These are phyloP conservation scores for Hortaea werneckii DNA, from an alignment of 2,329 filamentous ascomycete genomes.

Conservation along the genomic window DNA sequence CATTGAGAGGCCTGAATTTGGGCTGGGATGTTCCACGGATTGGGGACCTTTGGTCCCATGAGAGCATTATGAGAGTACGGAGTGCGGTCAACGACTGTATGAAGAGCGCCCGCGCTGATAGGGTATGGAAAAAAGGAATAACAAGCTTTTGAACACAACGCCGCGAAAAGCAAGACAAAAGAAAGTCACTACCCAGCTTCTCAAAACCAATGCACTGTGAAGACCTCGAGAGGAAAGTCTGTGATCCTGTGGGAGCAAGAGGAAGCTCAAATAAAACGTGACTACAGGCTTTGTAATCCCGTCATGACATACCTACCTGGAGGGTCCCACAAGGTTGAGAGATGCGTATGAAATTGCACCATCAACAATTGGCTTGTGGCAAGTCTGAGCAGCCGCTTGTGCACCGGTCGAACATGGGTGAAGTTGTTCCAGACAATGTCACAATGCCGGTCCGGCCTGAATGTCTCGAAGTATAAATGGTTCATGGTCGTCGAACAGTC, in stretches of 20 bases:
- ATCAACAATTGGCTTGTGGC: too few relatives aligned
- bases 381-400: constrained; percentile 1
- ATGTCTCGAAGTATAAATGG: constrained; percentile 3
- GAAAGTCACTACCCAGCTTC: not conserved
- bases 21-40: not conserved
- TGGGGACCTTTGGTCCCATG: not conserved
- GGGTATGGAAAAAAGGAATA: not conserved
- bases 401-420: not conserved
- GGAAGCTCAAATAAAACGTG: too few relatives aligned
- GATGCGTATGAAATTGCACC: too few relatives aligned
- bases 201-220: too few relatives aligned
- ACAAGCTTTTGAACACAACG: not conserved
- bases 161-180: constrained; percentile 2
- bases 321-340: too few relatives aligned
- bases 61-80: not conserved
- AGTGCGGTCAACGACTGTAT: too few relatives aligned
- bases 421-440: not conserved
- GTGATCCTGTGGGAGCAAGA: too few relatives aligned
- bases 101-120: constrained; percentile 1
- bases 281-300: too few relatives aligned
- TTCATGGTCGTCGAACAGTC: not conserved
- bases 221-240: too few relatives aligned
- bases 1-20: constrained; percentile 1
- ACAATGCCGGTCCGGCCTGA: not conserved
- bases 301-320: too few relatives aligned